Percentiles rank a stretch among this genome's conserved stretches.
Evolutionary conservation across 768 basidiomycete species (phyloP).

Genomic region (Filobasidium wieringae): DNA sequence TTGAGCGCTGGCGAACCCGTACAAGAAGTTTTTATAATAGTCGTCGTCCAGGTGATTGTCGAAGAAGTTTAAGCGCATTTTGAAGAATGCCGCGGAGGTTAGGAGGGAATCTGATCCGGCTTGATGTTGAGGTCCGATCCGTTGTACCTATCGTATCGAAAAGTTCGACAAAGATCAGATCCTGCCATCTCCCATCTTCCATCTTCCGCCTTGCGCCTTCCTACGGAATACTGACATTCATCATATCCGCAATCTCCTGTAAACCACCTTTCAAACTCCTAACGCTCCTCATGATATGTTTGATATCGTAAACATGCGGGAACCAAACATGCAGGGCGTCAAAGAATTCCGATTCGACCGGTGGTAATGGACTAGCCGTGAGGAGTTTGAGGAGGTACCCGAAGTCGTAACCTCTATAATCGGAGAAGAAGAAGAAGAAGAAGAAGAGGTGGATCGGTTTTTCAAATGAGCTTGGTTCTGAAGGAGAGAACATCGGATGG

Average conservation of each 20-base stretch:
- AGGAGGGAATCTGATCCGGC: constrained; percentile 95
- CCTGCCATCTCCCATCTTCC: not conserved
- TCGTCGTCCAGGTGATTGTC: constrained; percentile 72
- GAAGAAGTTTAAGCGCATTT: constrained; percentile 86
- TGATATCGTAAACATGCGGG: constrained; percentile 93
- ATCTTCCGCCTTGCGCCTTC: not conserved
- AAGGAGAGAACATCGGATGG: not conserved
- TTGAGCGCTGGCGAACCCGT: constrained; percentile 20
- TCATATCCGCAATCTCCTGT: constrained; percentile 90
- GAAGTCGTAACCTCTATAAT: constrained; percentile 85
- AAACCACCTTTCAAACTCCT: constrained; percentile 75
- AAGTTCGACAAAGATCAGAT: not conserved
- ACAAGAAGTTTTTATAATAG: constrained; percentile 35
- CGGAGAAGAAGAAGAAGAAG: not conserved
- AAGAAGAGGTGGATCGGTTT: too few relatives aligned
- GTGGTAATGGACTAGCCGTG: constrained; percentile 63
- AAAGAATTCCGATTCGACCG: constrained; percentile 81
- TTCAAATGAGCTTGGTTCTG: too few relatives aligned
- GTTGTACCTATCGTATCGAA: constrained; percentile 52
- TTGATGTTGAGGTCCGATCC: constrained; percentile 84
- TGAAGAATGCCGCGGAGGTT: constrained; percentile 89
- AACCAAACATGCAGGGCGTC: constrained; percentile 81
- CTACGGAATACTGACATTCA: constrained; percentile 60
- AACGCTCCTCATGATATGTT: constrained; percentile 77
- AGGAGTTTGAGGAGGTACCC: constrained; percentile 95